Evolutionary conservation across 2,329 filamentous ascomycete species (phyloP), one percentile per base, ranked within the genome.

Genomic region (Davidsoniella virescens): DNA sequence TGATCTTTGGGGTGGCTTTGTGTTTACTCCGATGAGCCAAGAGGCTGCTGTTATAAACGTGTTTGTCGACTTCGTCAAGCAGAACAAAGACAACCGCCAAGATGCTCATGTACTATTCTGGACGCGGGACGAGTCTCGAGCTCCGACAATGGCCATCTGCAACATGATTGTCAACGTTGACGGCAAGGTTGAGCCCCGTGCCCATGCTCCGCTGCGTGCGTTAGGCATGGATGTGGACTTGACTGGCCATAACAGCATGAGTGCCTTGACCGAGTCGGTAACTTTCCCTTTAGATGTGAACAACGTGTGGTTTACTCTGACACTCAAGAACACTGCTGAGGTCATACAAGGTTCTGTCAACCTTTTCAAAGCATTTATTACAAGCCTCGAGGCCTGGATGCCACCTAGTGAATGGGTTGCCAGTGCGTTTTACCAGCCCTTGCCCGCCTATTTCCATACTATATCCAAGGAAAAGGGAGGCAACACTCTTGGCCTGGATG

Each of bases 131-230:
- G 10, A 20, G 7, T 18, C 26, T n/a, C 14, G 43, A 6, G n/a
- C 36, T 4, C 10, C 23, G 6, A 33, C 23, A 16, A 29, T 45
- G 12, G 25, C 9, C 23, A 45, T 45, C 8, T 33, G 12, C 7
- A 33, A 45, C 26, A 45, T 44, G n/a, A n/a, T 25, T n/a, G 20
- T 44, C 26, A 45, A 45, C 14, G 18, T 45, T 33, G 43, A 45
- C n/a, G n/a, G n/a, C 23, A 25, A 33, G 29, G 29, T 33, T 33
- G 29, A 33, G 29, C 29, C 29, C 29, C 9, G 29, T 33, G 29
- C 29, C 4, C 29, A 33, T 33, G 29, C 29, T 4, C 29, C 29
- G 29, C 12, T 33, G 12, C 29, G 29, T 33, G 29, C 29, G 9
- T 8, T 33, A 9, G 29, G 29, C 29, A 33, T 33, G 29, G 29